These are phyloP conservation scores for Podospora tetraspora DNA, from an alignment of 495 filamentous ascomycete species.

Conservation along the genomic window DNA sequence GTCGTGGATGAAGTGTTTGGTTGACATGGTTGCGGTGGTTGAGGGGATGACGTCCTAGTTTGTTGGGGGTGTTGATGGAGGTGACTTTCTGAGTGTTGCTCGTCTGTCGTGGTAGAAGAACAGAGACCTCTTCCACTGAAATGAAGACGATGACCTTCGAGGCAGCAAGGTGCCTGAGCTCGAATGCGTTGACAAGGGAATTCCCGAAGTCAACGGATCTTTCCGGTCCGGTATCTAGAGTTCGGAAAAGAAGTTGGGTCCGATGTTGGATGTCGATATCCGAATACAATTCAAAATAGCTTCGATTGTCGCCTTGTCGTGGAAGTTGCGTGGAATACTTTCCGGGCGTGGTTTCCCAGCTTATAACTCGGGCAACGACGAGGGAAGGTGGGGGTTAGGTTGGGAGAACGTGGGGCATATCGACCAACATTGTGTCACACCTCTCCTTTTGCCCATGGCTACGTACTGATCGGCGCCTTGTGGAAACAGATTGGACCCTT, in stretches of 20 bases:
- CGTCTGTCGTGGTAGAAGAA: not conserved
- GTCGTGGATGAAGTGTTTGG: conserved; percentile 92
- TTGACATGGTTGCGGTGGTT: conserved; percentile 37
- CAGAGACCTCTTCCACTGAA: not conserved
- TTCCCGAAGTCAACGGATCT: not conserved
- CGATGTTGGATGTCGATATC: not conserved
- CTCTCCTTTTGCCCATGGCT: not conserved
- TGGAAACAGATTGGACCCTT: not conserved
- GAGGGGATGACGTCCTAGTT: not conserved
- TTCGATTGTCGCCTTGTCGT: not conserved
- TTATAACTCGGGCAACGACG: not conserved
- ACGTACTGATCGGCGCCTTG: not conserved
- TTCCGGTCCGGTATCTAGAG: not conserved
- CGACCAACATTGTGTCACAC: not conserved
- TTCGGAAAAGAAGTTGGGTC: not conserved
- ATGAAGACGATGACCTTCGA: not conserved
- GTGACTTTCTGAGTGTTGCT: not conserved
- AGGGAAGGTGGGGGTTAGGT: not conserved
- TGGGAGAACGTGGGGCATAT: not conserved
- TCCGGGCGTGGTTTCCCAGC: not conserved
- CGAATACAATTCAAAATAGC: not conserved
- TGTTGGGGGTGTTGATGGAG: not conserved
- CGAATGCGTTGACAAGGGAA: not conserved
- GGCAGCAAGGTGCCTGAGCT: not conserved
- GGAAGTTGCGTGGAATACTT: not conserved